Base-by-base conservation (phyloP, 352 stramenopile species). In the Phytopythium sindhum region DNA sequence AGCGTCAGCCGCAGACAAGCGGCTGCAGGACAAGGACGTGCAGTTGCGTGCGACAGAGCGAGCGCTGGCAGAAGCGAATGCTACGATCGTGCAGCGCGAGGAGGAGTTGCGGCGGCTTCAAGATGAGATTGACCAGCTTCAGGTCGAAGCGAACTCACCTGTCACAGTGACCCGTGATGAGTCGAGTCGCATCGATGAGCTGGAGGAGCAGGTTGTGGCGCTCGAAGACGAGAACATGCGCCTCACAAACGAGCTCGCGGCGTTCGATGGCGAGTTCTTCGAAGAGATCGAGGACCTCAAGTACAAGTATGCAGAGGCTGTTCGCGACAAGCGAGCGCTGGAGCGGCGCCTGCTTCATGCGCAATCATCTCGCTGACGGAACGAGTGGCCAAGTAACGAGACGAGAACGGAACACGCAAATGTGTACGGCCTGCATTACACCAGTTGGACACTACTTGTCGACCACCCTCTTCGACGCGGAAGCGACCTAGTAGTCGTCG, bases 201-300 rank as follows among this genome's bases (percentile, higher is more conserved):
- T 92, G 23, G 64, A 86, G 50, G 50, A 41, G 23, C 72, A 84
- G 56, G 62, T 78, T 17, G 48, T 64, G 15, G 61, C 71, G 41
- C 77, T 97, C 15, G 69, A 81, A 35, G 63, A 85, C 42, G 91
- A 97, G 63, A 96, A 95, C 54, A 67, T 70, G 48, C 76, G 86
- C 50, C 66, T 96, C 23, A 79, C 72, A 4, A 78, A 83, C 47
- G 90, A 98, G 66, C 71, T 98, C 42, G 73, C 81, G 42, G 93
- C 92, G 19, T 98, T 98, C 61, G 93, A 98, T 60, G 69, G 96
- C 65, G 93, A 98, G 24, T 98, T 98, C 68, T 98, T 98, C 61
- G 93, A 98, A 57, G 93, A 98, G 59, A 97, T 98, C 60, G 94
- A 98, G 72, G 93, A 98, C 61, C 85, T 98, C 57, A 98, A 98